phyloP scores from a whole-genome alignment of 179 eudicot species.

The Sideroxylon spinosum region DNA sequence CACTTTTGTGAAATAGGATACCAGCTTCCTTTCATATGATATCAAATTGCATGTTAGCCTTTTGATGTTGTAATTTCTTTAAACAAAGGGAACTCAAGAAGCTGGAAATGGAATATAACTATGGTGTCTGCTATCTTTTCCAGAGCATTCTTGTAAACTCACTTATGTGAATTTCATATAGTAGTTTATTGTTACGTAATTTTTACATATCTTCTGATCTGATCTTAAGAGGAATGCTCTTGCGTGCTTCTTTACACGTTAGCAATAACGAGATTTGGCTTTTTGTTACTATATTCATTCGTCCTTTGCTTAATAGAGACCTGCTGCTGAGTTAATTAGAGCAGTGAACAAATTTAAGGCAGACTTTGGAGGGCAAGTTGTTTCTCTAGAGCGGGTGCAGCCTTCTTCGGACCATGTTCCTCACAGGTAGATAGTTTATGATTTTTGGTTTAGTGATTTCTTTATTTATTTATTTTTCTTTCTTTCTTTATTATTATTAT shows the following conservation, averaged over 20 bases:
- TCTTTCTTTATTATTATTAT: too few species aligned
- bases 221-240: neutral
- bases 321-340: conserved; percentile 72
- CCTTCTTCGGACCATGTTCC: conserved; percentile 96
- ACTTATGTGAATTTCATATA: neutral
- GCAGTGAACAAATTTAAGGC: conserved; percentile 84
- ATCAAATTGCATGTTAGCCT: neutral
- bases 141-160: neutral
- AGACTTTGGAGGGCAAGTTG: conserved; percentile 86
- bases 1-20: conserved; percentile 6
- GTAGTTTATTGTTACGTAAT: neutral
- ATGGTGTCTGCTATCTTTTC: neutral
- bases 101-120: neutral
- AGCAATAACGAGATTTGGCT: neutral
- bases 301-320: conserved; percentile 48
- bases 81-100: conserved; percentile 6
- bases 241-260: conserved; percentile 1
- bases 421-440: conserved; percentile 56
- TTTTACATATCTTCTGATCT: conserved; percentile 1
- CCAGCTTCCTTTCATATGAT: neutral
- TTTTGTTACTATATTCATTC: conserved; percentile 7
- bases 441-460: neutral
- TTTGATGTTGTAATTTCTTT: neutral
- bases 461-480: neutral
- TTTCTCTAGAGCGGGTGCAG: conserved; percentile 90